Conservation (phyloP, 805 yeast genomes). For the Yarrowia divulgata region DNA sequence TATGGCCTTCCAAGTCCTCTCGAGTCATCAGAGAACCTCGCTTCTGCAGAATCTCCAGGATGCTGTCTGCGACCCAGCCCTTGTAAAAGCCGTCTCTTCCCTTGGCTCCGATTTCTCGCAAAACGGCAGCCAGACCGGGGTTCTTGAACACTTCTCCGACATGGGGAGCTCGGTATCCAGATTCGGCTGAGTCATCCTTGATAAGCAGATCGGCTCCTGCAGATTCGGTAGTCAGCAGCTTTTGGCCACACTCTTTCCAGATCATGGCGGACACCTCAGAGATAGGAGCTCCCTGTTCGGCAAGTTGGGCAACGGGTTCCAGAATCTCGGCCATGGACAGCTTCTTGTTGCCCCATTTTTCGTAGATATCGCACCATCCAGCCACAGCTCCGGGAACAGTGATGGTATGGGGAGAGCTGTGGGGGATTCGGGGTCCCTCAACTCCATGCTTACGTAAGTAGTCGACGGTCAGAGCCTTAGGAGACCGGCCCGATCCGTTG, state of each 20-base stretch:
- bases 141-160: constrained; percentile 67
- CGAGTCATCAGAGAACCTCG: constrained; percentile 64
- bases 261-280: constrained; percentile 61
- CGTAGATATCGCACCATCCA: constrained; percentile 76
- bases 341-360: constrained; percentile 75
- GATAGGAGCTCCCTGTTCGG: constrained; percentile 71
- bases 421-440: constrained; percentile 59
- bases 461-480: constrained; percentile 59
- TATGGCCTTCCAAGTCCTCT: constrained; percentile 65
- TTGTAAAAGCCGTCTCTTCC: constrained; percentile 75
- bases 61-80: constrained; percentile 73
- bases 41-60: constrained; percentile 59
- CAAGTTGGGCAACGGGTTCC: constrained; percentile 61
- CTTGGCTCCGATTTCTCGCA: constrained; percentile 58
- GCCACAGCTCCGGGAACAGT: constrained; percentile 84
- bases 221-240: constrained; percentile 52
- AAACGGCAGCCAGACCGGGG: constrained; percentile 59
- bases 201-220: constrained; percentile 50
- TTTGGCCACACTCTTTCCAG: constrained; percentile 57
- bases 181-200: constrained; percentile 44
- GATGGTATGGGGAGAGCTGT: constrained; percentile 62
- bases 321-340: constrained; percentile 62
- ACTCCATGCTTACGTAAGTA: constrained; percentile 56
- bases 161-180: constrained; percentile 54
- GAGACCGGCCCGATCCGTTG: constrained; percentile 80